Conservation (phyloP, 108 stramenopile genomes). For the Ochromonas danica region DNA sequence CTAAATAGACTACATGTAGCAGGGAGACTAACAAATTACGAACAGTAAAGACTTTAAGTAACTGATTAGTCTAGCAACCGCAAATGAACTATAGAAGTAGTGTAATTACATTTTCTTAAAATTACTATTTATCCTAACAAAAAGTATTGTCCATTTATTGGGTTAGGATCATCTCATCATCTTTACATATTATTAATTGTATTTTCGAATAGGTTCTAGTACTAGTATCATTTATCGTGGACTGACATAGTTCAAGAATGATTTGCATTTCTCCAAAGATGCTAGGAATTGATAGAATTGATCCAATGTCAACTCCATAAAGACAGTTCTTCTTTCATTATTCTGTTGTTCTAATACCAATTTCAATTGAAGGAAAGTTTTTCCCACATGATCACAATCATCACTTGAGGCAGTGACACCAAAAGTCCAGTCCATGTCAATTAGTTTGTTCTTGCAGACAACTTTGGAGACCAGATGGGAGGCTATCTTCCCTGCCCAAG, state of each 20-base stretch:
- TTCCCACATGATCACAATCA: conserved; percentile 29
- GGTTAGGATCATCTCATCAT: background rate
- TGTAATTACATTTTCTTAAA: too few relatives aligned
- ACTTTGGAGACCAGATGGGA: background rate
- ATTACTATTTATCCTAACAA: too few relatives aligned
- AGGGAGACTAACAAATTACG: too few relatives aligned
- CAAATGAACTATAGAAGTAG: too few relatives aligned
- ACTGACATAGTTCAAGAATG: background rate
- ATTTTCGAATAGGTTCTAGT: background rate
- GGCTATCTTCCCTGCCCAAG: background rate
- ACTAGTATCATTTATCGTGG: background rate
- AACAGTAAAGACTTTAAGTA: too few relatives aligned
- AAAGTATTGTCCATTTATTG: too few relatives aligned
- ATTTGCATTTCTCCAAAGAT: conserved; percentile 2
- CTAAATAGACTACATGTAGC: too few relatives aligned
- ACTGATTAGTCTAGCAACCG: too few relatives aligned
- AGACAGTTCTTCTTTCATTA: background rate
- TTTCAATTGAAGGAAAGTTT: conserved; percentile 34
- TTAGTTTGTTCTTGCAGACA: conserved; percentile 2
- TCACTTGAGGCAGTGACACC: conserved; percentile 31
- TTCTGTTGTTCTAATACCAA: background rate
- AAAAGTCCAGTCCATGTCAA: conserved; percentile 30
- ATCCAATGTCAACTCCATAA: conserved; percentile 26
- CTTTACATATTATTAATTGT: background rate
- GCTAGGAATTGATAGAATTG: conserved; percentile 33